Conservation (phyloP, 2,329 filamentous ascomycete genomes). For the Decorospora gaudefroyi region DNA sequence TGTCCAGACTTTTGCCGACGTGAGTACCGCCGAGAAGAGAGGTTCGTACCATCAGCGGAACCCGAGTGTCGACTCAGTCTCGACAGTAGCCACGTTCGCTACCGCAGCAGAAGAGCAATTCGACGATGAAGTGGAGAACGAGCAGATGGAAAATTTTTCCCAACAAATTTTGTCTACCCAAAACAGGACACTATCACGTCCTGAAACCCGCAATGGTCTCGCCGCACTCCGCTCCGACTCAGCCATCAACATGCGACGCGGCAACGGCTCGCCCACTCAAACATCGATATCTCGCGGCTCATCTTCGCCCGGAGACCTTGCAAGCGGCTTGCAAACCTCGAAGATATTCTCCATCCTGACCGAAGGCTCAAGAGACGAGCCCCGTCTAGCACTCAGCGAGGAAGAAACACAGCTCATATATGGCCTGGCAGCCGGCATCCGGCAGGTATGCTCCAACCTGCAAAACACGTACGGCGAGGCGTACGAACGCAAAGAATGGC, state of each 20-base stretch:
- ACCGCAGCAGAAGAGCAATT: constrained; percentile 62
- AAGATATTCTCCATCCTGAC: constrained; percentile 52
- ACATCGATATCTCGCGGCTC: constrained; percentile 36
- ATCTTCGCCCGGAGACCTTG: constrained; percentile 39
- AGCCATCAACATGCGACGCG: constrained; percentile 39
- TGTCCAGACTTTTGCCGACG: constrained; percentile 26
- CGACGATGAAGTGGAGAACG: constrained; percentile 48
- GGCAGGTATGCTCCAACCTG: constrained; percentile 58
- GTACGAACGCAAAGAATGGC: constrained; percentile 65
- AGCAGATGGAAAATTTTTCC: constrained; percentile 49
- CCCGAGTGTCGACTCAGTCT: constrained; percentile 63
- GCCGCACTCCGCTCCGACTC: constrained; percentile 40
- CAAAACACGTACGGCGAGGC: constrained; percentile 55
- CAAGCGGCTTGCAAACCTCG: constrained; percentile 45
- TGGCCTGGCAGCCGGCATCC: constrained; percentile 57
- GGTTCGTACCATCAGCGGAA: constrained; percentile 54
- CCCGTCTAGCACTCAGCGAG: constrained; percentile 52
- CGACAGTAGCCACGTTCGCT: constrained; percentile 65
- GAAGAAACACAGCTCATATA: constrained; percentile 61
- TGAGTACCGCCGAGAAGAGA: constrained; percentile 30
- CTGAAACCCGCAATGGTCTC: constrained; percentile 20
- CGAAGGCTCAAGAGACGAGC: constrained; percentile 40
- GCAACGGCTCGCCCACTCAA: constrained; percentile 34
- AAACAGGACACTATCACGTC: constrained; percentile 19
- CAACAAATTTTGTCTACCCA: constrained; percentile 39